Evolutionary conservation across 805 yeast genomes (phyloP).

Genomic region (Spathaspora sp.): DNA sequence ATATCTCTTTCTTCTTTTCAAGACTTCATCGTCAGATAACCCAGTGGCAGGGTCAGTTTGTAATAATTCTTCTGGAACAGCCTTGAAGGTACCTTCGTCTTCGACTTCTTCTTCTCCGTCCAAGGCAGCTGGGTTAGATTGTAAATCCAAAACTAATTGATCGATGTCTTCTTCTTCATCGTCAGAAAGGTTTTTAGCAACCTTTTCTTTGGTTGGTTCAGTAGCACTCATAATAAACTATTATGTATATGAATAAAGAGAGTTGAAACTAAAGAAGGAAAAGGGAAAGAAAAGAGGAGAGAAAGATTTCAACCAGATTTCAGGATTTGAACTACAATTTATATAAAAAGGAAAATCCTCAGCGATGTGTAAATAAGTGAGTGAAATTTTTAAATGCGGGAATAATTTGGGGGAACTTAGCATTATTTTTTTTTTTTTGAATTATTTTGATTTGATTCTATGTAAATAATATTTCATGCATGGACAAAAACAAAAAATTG

Average conservation of each 20-base stretch:
- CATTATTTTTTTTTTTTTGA: background rate
- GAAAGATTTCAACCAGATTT: background rate
- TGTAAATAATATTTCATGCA: background rate
- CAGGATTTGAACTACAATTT: conserved; percentile 2
- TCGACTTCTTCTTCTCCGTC: conserved; percentile 53
- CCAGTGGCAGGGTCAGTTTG: conserved; percentile 80
- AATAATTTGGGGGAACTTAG: background rate
- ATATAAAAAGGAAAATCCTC: background rate
- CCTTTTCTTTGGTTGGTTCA: conserved; percentile 56
- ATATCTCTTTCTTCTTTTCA: conserved; percentile 81
- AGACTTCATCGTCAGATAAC: conserved; percentile 73
- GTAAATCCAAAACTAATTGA: conserved; percentile 74
- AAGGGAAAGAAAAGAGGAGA: conserved; percentile 2
- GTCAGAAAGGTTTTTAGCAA: conserved; percentile 47
- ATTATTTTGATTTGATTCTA: background rate
- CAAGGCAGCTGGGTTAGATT: conserved; percentile 55
- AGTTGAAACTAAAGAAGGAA: conserved; percentile 3
- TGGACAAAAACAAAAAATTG: conserved; percentile 1
- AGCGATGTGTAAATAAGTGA: background rate
- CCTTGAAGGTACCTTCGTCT: conserved; percentile 45
- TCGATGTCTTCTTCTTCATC: conserved; percentile 54
- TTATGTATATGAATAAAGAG: background rate
- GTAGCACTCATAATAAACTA: conserved; percentile 29
- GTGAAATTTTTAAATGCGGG: conserved; percentile 1
- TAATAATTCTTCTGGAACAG: conserved; percentile 81